phyloP scores from a whole-genome alignment of 2,329 filamentous ascomycete genomes.

The Penicillium italicum region DNA sequence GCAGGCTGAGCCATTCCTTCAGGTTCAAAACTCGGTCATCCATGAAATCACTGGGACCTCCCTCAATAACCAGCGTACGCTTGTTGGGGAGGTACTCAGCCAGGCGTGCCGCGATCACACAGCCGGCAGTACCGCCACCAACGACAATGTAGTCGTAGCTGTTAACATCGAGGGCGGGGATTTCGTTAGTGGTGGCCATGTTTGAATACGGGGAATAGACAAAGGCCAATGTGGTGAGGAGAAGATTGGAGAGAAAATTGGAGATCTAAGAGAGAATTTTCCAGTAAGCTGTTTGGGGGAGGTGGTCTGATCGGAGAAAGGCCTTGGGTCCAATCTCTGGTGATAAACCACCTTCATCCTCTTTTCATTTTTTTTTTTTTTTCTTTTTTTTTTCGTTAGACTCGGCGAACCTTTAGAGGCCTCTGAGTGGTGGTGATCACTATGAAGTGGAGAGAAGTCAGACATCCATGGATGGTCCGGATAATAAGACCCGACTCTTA shows the following conservation, averaged over 20 bases:
- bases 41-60: constrained; percentile 82
- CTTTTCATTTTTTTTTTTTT: constrained; percentile 7
- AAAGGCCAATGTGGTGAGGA: constrained; percentile 1
- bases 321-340: constrained; percentile 6
- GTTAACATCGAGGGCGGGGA: constrained; percentile 61
- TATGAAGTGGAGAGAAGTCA: constrained; percentile 1
- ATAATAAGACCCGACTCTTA: constrained; percentile 9
- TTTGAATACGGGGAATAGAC: constrained; percentile 27
- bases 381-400: constrained; percentile 10
- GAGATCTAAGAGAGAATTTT: constrained; percentile 1
- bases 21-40: constrained; percentile 82
- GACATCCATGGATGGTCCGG: neutral
- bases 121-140: constrained; percentile 81
- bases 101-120: constrained; percentile 75
- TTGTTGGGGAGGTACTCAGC: constrained; percentile 80
- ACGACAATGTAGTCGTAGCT: constrained; percentile 82
- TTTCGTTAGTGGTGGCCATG: constrained; percentile 63
- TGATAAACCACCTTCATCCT: constrained; percentile 10
- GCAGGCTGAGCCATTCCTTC: constrained; percentile 79
- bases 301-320: constrained; percentile 14
- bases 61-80: constrained; percentile 79
- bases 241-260: constrained; percentile 5
- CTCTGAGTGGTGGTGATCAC: constrained; percentile 19
- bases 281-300: neutral
- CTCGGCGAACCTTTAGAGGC: constrained; percentile 7